Evolutionary conservation across 768 basidiomycete genomes (phyloP).

Genomic region (Trametes coccinea): DNA sequence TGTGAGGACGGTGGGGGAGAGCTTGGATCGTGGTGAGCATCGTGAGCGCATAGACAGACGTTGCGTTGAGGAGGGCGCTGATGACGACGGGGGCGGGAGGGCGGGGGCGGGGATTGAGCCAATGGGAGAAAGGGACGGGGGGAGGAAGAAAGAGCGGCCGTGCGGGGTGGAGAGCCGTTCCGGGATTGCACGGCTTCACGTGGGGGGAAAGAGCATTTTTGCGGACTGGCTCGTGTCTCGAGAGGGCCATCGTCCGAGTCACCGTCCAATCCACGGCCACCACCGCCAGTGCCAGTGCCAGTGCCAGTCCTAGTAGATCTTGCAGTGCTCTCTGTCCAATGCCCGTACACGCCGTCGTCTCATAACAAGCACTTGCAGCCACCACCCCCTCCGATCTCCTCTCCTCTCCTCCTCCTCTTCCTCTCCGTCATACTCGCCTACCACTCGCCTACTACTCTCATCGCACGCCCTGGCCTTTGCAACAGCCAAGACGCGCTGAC

Average conservation of each 20-base stretch:
- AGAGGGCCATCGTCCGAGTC: slow-evolving; percentile 15
- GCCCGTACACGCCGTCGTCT: background rate
- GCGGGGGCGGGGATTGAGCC: slow-evolving; percentile 9
- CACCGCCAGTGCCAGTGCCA: background rate
- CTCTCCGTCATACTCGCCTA: background rate
- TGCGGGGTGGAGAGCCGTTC: slow-evolving; percentile 19
- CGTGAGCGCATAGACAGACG: background rate
- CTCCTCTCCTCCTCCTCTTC: background rate
- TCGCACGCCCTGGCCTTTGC: background rate
- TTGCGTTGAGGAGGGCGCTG: background rate
- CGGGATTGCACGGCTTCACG: slow-evolving; percentile 19
- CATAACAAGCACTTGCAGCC: slow-evolving; percentile 11
- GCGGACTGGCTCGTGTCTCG: slow-evolving; percentile 9
- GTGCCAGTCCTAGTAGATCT: too few relatives aligned
- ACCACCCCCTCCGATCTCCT: background rate
- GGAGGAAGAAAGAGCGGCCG: background rate
- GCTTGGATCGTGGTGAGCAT: background rate
- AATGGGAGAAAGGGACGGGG: slow-evolving; percentile 11
- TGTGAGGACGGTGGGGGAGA: too few relatives aligned
- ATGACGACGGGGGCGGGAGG: slow-evolving; percentile 5
- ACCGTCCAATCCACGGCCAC: slow-evolving; percentile 10
- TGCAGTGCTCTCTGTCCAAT: too few relatives aligned
- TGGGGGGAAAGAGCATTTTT: slow-evolving; percentile 12
- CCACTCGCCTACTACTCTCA: background rate
- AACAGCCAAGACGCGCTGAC: background rate